Base-by-base conservation (phyloP, 805 yeast genomes). In the Teunomyces panamensis region DNA sequence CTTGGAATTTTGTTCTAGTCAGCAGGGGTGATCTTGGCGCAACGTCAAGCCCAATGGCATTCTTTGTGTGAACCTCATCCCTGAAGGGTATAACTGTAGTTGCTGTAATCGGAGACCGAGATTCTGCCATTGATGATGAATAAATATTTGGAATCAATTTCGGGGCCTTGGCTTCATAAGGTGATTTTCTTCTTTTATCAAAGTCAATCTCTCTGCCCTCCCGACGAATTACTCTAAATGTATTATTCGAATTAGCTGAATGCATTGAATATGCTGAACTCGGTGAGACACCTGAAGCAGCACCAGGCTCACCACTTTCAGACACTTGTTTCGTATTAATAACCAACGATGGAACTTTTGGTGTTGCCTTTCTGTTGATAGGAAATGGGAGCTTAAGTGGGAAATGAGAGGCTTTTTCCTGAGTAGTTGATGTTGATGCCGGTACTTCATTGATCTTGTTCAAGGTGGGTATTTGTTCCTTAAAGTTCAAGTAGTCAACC, bases 151-250 rank as follows among this genome's bases (percentile, higher is more conserved):
- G 66, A 41, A 67, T 64, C 32, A 61, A 50, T 47, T 64, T 43
- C 1, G 83, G 76, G 1, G 75, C 66, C 43, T 68, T 68, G 14
- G 68, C 60, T 14, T 71, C 81, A 57, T 79, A 87, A 1, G 96
- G 95, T 0, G 96, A 84, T 41, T 80, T 81, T 39, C 96, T 68
- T 44, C 89, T 74, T 55, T 85, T 81, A 56, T 89, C 94, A 59
- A 89, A 89, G 63, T 90, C 90, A 50, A 88, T 88, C 57, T 87
- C 96, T 30, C 78, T 71, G 10, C 78, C 80, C n/a, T 78, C 81
- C 20, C 80, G 78, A 29, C 91, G 68, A 7, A 89, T 76, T 0
- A 89, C 84, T 49, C 85, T 75, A 60, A 89, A 88, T 0, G 89
- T 71, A 36, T 78, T 56, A 49, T 44, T 42, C n/a, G 48, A 41